Conservation (phyloP, 2,329 filamentous ascomycete species). For the Colletotrichum sp. region DNA sequence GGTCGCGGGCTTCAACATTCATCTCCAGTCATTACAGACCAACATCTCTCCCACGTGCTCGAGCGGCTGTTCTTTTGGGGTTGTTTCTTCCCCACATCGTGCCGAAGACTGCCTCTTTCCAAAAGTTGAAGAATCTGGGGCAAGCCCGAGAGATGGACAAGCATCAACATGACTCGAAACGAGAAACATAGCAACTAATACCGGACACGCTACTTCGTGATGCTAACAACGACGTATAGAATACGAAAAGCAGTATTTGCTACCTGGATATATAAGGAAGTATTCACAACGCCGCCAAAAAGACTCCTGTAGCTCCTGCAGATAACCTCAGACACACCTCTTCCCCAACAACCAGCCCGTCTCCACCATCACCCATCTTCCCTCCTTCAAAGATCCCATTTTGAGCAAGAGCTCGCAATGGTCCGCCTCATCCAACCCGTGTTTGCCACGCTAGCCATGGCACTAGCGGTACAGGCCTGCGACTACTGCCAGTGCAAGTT, state of each 20-base stretch:
- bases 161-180: not conserved
- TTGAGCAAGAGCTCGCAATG: accelerated
- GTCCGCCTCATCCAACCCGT: not conserved
- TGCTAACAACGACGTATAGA: not conserved
- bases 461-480: not conserved
- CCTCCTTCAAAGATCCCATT: not conserved
- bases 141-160: not conserved
- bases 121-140: not conserved
- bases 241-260: not conserved
- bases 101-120: not conserved
- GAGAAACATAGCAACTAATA: not conserved
- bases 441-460: not conserved
- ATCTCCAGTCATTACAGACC: accelerated
- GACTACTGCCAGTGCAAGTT: not conserved
- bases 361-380: not conserved
- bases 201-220: not conserved
- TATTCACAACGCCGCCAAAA: not conserved
- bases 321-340: not conserved
- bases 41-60: not conserved
- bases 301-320: not conserved
- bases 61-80: not conserved
- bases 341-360: accelerated
- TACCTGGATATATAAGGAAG: not conserved
- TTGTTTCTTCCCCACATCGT: not conserved
- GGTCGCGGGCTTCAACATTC: not conserved